A percentile compares a stretch with the other conserved stretches of the same genome.
phyloP scores from a whole-genome alignment of 2,329 filamentous ascomycete genomes.

The Shiraia sp. region DNA sequence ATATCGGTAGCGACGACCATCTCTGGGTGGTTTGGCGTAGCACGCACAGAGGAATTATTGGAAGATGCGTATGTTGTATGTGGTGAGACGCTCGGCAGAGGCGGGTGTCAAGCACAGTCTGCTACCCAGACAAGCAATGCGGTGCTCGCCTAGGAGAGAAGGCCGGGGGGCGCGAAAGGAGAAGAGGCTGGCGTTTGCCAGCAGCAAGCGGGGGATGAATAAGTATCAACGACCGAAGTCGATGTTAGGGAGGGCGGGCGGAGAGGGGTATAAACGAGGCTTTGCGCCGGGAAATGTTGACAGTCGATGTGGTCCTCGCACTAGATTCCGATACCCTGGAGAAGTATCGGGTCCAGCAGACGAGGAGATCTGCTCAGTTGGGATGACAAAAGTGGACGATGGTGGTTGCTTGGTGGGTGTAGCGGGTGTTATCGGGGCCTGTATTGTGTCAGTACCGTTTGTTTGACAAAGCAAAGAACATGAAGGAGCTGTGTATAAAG shows the following conservation, averaged over 20 bases:
- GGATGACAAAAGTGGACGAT: conserved; percentile 19
- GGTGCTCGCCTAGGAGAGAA: conserved; percentile 94
- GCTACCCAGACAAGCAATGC: conserved; percentile 95
- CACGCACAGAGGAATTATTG: conserved; percentile 20
- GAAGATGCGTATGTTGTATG: conserved; percentile 14
- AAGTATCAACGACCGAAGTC: conserved; percentile 63
- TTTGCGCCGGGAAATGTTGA: conserved; percentile 87
- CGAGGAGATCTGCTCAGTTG: conserved; percentile 65
- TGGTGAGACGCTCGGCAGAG: conserved; percentile 10
- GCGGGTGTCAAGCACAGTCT: conserved; percentile 80
- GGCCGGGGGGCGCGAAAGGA: conserved; percentile 72
- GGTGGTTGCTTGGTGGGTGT: conserved; percentile 42
- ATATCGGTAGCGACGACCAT: conserved; percentile 88
- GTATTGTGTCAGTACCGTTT: conserved; percentile 15
- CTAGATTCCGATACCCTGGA: conserved; percentile 80
- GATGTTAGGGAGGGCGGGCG: conserved; percentile 90
- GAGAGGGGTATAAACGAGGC: conserved; percentile 81
- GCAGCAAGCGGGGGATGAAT: conserved; percentile 62
- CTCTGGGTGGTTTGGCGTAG: conserved; percentile 52
- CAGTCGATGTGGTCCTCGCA: conserved; percentile 64
- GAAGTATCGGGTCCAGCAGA: conserved; percentile 86
- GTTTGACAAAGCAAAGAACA: not conserved
- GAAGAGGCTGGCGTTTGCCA: conserved; percentile 82
- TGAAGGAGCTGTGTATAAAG: not conserved
- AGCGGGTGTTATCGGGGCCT: conserved; percentile 71